A percentile compares a stretch with the other conserved stretches of the same genome.
Evolutionary conservation across 164 flowering plant species (phyloP).

Genomic region (Hamamelis virginiana): DNA sequence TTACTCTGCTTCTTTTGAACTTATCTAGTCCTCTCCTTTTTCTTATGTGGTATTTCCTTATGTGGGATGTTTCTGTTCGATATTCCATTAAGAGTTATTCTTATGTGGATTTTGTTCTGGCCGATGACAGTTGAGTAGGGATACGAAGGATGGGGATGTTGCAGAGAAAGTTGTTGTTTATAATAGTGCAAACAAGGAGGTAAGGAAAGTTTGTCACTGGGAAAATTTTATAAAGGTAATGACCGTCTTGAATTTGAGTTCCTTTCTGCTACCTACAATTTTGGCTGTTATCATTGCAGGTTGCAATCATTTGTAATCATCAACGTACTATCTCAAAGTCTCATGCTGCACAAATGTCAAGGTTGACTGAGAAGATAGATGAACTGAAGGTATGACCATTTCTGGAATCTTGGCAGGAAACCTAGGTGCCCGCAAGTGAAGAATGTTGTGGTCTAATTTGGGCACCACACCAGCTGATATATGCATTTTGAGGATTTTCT

Average conservation of each 20-base stretch:
- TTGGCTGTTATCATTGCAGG: constrained; percentile 45
- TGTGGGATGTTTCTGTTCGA: background rate
- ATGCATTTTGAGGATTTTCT: too few species aligned
- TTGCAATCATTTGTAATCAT: constrained; percentile 98
- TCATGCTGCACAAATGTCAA: constrained; percentile 73
- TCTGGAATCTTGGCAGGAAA: background rate
- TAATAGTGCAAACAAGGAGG: constrained; percentile 93
- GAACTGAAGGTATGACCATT: constrained; percentile 64
- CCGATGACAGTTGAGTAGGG: constrained; percentile 57
- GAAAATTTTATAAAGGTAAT: background rate
- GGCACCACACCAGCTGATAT: background rate
- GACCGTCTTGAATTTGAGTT: background rate
- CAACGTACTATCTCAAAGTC: constrained; percentile 89
- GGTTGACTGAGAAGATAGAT: constrained; percentile 65
- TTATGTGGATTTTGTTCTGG: constrained; percentile 7
- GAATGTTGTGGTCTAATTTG: background rate
- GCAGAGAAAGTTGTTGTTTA: constrained; percentile 66
- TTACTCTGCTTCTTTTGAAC: too few species aligned
- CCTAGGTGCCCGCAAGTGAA: background rate
- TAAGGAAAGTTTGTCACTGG: constrained; percentile 11
- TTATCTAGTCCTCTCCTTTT: background rate
- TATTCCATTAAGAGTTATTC: background rate
- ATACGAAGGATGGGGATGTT: constrained; percentile 66
- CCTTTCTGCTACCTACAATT: background rate
- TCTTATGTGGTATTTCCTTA: background rate